Base-by-base conservation (phyloP, 2,329 filamentous ascomycete genomes). In the Verticillium alfalfae region DNA sequence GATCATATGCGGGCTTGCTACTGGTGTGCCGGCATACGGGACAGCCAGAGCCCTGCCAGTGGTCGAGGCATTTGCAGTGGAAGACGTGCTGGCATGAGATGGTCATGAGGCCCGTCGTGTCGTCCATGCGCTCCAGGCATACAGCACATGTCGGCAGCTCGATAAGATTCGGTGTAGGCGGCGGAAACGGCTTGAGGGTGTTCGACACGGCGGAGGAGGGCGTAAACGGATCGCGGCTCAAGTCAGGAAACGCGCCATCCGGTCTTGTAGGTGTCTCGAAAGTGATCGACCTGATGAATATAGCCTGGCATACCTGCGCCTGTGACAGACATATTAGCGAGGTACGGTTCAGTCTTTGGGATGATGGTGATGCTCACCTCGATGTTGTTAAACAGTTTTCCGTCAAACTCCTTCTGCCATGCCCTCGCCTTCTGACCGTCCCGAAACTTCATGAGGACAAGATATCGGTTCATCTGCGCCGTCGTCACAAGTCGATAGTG, bases 81-180 rank as follows among this genome's bases (percentile, higher is more conserved):
- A 99, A 99, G 59, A 98, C 92, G 70, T 99, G 95, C 70, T 98
- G 94, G 72, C 95, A 99, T 36, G 96, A 88, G 49, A 98, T 98
- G 1, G 95, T 99, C 71, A 99, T 86, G 2, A 99, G 81, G 0
- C 95, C 95, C 0, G 93, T 96, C 0, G 93, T 97, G 73, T 98
- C 94, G 70, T 99, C 95, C 95, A 99, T 99, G 57, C 94, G 89
- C 74, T 99, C 95, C 5, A 99, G 83, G 67, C 95, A 99, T 10
- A 99, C 95, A 0, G 95, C 93, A 66, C 95, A 99, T 1, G 95
- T 98, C 2, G 95, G 95, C 13, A 99, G 80, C 76, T 99, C 95
- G 60, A 97, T 84, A 1, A 98, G 82, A 58, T 91, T 90, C 1
- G 93, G 91, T 1, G 94, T 97, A 2, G 84, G 85, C 2, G 81